Conservation (phyloP, 2,329 filamentous ascomycete genomes). For the Aspergillus ochraceoroseus region DNA sequence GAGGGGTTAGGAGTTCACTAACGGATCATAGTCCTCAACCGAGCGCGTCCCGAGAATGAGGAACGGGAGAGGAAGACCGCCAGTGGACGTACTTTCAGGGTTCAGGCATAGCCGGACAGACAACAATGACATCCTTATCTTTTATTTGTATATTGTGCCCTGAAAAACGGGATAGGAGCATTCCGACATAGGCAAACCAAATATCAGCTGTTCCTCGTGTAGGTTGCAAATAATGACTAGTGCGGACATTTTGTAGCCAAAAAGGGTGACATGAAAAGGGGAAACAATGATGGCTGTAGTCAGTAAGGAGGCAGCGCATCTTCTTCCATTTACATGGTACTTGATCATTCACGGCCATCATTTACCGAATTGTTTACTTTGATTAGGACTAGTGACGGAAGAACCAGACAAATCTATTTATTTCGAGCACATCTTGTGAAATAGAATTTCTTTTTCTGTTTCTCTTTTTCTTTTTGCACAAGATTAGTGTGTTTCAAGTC, state of each 20-base stretch:
- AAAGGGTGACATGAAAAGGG: not conserved
- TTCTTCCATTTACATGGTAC: too few species aligned
- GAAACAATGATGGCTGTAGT: too few species aligned
- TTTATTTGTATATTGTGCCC: constrained; percentile 26
- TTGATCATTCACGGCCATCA: too few species aligned
- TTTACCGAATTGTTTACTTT: too few species aligned
- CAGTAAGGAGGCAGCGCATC: too few species aligned
- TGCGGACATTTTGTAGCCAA: not conserved
- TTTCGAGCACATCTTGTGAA: too few species aligned
- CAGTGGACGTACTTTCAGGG: constrained; percentile 84
- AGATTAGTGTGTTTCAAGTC: too few species aligned
- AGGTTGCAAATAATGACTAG: constrained; percentile 11
- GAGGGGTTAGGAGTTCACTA: constrained; percentile 25
- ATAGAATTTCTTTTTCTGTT: too few species aligned
- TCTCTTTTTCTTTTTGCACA: too few species aligned
- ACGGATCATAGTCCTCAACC: constrained; percentile 69
- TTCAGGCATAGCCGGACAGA: constrained; percentile 46
- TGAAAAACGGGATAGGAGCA: constrained; percentile 14
- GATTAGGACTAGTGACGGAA: too few species aligned
- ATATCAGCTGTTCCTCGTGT: constrained; percentile 12
- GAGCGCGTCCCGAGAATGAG: constrained; percentile 90
- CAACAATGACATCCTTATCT: constrained; percentile 8
- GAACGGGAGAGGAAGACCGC: constrained; percentile 98
- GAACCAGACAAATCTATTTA: too few species aligned
- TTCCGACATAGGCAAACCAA: constrained; percentile 12